Evolutionary conservation across 495 filamentous ascomycete genomes (phyloP), one percentile per base, ranked within the genome.

Genomic region (Annulohypoxylon bovei): DNA sequence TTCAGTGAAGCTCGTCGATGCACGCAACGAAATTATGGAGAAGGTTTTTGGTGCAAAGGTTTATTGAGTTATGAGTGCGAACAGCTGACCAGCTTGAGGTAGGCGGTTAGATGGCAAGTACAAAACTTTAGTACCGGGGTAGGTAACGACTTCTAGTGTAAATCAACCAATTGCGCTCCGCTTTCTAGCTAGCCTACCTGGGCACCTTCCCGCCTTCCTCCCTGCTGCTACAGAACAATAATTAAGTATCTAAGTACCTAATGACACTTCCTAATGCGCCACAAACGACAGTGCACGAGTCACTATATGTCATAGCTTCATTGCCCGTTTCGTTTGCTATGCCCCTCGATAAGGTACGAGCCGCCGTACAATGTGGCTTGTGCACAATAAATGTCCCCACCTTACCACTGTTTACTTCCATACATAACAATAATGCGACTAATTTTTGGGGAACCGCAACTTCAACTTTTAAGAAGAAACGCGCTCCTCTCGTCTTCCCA

Each of bases 401-500:
- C 57, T 68, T 35, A 44, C 22, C 65, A 72, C 70, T 72, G 70
- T 72, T 72, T 72, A 72, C 70, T 65, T 68, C 55, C 56, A 5
- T 42, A 42, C 39, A 42, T 42, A 42, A 42, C 5, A 42, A 50
- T 54, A 57, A 57, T 72, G 70, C 70, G 56, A 72, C 61, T 53
- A 68, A 72, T 62, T 57, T 72, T 72, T 68, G 33, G 65, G 70
- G 47, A 4, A 68, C 65, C 65, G 70, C 65, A 72, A 68, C 70
- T 68, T 68, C 54, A 44, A 68, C 65, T 57, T 65, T 72, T 68
- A 68, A 72, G 65, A 68, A 72, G 65, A 57, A 62, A 64, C 70
- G 65, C 70, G 70, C 65, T 42, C 60, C 18, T 61, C 59, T 28
- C 46, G 5, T 61, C 27, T 25, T 57, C 49, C n/a, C 22, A 22